These are phyloP conservation scores for Starmerella scarabaei DNA, from an alignment of 805 yeast genomes.

Conservation along the genomic window DNA sequence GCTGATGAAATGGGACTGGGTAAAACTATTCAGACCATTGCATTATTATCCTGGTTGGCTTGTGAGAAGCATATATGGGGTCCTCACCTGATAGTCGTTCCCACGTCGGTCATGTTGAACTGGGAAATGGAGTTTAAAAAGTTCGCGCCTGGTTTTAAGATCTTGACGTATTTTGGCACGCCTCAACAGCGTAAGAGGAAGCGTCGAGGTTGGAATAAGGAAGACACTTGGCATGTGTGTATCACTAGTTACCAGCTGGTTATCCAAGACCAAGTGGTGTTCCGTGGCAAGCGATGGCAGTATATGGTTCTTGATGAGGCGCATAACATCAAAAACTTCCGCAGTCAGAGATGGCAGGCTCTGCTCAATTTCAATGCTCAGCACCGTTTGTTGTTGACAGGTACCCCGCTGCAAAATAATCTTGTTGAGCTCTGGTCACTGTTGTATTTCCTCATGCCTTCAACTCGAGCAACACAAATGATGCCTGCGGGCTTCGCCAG, in stretches of 20 bases:
- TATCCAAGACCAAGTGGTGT: constrained; percentile 92
- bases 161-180: constrained; percentile 87
- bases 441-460: constrained; percentile 90
- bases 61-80: constrained; percentile 95
- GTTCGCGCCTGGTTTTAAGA: constrained; percentile 96
- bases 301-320: constrained; percentile 98
- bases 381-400: constrained; percentile 75
- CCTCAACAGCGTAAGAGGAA: constrained; percentile 94
- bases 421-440: constrained; percentile 93
- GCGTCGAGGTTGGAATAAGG: constrained; percentile 95
- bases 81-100: constrained; percentile 92
- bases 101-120: constrained; percentile 91
- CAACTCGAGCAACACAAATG: constrained; percentile 41
- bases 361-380: constrained; percentile 85
- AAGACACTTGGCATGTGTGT: constrained; percentile 90
- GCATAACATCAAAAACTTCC: constrained; percentile 89
- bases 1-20: constrained; percentile 99
- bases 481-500: constrained; percentile 96
- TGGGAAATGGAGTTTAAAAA: constrained; percentile 99
- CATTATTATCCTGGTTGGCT: constrained; percentile 74
- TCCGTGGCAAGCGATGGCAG: constrained; percentile 84
- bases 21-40: constrained; percentile 90
- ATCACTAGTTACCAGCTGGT: constrained; percentile 94
- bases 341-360: constrained; percentile 96
- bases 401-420: constrained; percentile 94